Evolutionary conservation across 148 eudicot genomes (phyloP).

Genomic region (Salicornia ramosissima): DNA sequence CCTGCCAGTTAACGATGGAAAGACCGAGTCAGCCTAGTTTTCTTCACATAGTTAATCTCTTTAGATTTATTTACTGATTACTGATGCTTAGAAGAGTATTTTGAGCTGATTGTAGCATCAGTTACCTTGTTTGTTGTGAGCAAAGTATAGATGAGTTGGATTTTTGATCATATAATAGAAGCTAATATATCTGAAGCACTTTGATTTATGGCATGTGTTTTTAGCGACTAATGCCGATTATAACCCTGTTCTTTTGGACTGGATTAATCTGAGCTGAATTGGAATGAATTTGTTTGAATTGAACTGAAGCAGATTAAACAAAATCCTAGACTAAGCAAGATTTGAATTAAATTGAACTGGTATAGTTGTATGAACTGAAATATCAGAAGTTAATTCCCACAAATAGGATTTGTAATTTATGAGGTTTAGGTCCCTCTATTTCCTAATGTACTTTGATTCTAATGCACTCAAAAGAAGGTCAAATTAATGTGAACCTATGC

Average conservation of each 20-base stretch:
- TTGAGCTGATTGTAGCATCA: slow-evolving; percentile 6
- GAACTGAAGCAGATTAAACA: too few relatives aligned
- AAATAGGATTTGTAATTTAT: too few relatives aligned
- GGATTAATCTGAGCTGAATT: too few relatives aligned
- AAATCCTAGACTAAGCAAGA: too few relatives aligned
- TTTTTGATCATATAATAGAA: not conserved
- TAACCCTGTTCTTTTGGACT: too few relatives aligned
- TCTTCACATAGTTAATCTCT: slow-evolving; percentile 4
- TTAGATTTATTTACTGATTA: slow-evolving; percentile 21
- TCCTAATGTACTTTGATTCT: not conserved
- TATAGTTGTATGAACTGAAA: too few relatives aligned
- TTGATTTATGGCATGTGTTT: slow-evolving; percentile 4
- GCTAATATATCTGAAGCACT: slow-evolving; percentile 4
- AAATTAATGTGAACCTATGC: not conserved
- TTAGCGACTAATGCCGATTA: too few relatives aligned
- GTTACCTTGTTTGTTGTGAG: slow-evolving; percentile 6
- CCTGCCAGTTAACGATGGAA: slow-evolving; percentile 48
- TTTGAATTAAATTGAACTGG: too few relatives aligned
- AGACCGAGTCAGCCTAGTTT: slow-evolving; percentile 42
- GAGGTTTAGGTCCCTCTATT: not conserved
- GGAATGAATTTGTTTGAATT: too few relatives aligned
- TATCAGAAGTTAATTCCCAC: too few relatives aligned
- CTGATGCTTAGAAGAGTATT: slow-evolving; percentile 13
- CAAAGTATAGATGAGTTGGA: not conserved
- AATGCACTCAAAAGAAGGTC: not conserved